Conservation (phyloP, 306 rosid genomes). For the Fragaria ananassa region DNA sequence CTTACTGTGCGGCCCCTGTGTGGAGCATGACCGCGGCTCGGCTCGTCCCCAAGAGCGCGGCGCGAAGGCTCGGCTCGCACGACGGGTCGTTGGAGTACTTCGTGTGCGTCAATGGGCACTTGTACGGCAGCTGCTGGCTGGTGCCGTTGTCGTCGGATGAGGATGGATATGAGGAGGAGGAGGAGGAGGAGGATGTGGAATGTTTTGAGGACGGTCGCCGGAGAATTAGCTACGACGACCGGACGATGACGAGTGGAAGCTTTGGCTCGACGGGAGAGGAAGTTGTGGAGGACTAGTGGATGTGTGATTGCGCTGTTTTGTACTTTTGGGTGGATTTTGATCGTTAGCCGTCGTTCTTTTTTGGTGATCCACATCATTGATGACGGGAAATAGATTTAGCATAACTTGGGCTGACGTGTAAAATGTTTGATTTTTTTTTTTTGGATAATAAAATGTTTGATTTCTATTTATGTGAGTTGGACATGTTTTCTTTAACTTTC, state of each 20-base stretch:
- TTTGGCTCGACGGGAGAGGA: conserved; percentile 21
- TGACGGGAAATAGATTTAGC: background rate
- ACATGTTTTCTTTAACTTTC: background rate
- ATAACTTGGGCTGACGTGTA: background rate
- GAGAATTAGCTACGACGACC: conserved; percentile 3
- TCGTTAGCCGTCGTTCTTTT: background rate
- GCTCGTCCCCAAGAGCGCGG: conserved; percentile 58
- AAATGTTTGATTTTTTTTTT: background rate
- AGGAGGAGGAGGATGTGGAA: background rate
- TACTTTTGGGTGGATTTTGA: background rate
- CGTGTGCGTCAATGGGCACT: conserved; percentile 60
- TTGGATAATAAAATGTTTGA: background rate
- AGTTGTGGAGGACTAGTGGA: conserved; percentile 4
- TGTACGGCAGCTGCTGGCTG: conserved; percentile 60
- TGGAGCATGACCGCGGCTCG: conserved; percentile 66
- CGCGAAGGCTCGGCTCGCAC: conserved; percentile 60
- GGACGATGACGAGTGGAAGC: conserved; percentile 28
- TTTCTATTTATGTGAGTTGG: background rate
- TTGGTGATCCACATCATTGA: background rate
- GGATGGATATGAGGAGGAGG: background rate
- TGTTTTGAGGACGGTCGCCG: conserved; percentile 8
- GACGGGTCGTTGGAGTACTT: conserved; percentile 54
- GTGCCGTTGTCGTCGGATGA: conserved; percentile 53
- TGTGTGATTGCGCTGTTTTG: background rate
- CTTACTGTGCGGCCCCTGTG: conserved; percentile 53